Percentiles rank a stretch among this genome's conserved stretches.
Evolutionary conservation across 345 rosid species (phyloP).

Genomic region (Hibiscus mutabilis): DNA sequence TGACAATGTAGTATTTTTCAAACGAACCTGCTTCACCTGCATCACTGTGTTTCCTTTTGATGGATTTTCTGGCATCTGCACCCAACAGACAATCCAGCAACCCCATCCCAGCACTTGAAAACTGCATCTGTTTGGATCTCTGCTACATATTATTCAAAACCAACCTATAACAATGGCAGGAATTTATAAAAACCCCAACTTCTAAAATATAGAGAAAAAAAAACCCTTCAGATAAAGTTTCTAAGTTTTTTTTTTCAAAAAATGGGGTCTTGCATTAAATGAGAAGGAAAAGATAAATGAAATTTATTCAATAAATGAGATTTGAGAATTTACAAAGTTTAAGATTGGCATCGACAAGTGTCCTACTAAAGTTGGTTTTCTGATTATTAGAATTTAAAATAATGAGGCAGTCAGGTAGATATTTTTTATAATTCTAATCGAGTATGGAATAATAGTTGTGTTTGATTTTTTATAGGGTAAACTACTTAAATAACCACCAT

Average conservation of each 20-base stretch:
- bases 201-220: neutral
- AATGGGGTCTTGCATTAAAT: neutral
- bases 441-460: too few relatives aligned
- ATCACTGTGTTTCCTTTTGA: constrained; percentile 91
- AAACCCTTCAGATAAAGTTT: neutral
- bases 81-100: constrained; percentile 37
- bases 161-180: neutral
- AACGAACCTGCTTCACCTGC: constrained; percentile 85
- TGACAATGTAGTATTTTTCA: neutral
- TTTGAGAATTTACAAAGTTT: neutral
- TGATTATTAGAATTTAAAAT: neutral
- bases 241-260: neutral
- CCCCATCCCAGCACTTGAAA: constrained; percentile 30
- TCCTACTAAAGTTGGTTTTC: constrained; percentile 3
- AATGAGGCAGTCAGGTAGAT: too few relatives aligned
- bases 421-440: too few relatives aligned
- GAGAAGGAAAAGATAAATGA: neutral
- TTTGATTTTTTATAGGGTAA: too few relatives aligned
- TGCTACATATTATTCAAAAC: neutral
- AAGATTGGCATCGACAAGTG: neutral
- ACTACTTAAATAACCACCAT: too few relatives aligned
- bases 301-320: too few relatives aligned
- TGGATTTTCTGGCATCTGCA: constrained; percentile 41
- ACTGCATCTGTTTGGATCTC: constrained; percentile 1
- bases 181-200: neutral